These are phyloP conservation scores for Coemansia sp. DNA, from an alignment of 192 early-diverging fungal species.

Conservation along the genomic window DNA sequence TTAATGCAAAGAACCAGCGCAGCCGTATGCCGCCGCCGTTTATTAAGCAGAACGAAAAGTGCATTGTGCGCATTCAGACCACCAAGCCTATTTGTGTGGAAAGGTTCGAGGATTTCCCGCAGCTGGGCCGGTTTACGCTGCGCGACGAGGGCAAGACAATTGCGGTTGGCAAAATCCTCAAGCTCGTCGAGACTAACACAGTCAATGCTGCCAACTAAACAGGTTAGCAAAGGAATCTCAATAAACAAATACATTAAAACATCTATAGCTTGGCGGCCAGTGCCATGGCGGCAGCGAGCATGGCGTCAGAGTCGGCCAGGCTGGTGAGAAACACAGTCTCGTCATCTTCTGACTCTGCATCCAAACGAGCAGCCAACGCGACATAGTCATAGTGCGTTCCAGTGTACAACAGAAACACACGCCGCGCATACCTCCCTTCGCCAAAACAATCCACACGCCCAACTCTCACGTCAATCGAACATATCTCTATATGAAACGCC, in stretches of 20 bases:
- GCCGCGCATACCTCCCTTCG: constrained; percentile 44
- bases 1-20: constrained; percentile 91
- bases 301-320: constrained; percentile 4
- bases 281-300: constrained; percentile 15
- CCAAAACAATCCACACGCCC: constrained; percentile 64
- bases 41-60: constrained; percentile 88
- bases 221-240: neutral
- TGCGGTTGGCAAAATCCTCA: constrained; percentile 93
- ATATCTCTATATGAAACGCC: constrained; percentile 59
- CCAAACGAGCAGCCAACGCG: constrained; percentile 41
- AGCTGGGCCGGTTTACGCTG: constrained; percentile 96
- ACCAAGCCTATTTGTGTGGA: constrained; percentile 81
- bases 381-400: constrained; percentile 75
- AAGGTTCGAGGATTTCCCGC: constrained; percentile 79
- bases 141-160: constrained; percentile 87
- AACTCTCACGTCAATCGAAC: constrained; percentile 60
- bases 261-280: constrained; percentile 21
- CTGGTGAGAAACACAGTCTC: constrained; percentile 56
- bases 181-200: constrained; percentile 52
- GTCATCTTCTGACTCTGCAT: constrained; percentile 59
- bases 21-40: constrained; percentile 88
- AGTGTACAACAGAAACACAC: constrained; percentile 58
- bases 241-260: no score
- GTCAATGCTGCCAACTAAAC: neutral
- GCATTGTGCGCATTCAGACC: constrained; percentile 83